Percentiles rank a stretch among this genome's conserved stretches.
Evolutionary conservation across 495 filamentous ascomycete genomes (phyloP).

Genomic region (Cairneyella variabilis): DNA sequence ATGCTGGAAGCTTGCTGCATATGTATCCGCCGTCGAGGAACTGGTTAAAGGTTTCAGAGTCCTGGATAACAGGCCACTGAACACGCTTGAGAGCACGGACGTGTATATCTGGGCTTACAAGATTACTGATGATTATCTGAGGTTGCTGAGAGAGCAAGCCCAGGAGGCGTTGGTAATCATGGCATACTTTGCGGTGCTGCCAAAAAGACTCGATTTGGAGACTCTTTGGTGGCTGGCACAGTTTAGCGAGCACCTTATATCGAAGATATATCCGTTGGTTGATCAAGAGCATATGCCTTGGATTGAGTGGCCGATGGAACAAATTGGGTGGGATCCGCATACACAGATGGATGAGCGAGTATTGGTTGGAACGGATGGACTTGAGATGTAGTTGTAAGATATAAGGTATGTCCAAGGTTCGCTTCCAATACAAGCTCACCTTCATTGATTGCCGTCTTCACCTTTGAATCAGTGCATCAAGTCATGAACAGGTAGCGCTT

Average conservation of each 20-base stretch:
- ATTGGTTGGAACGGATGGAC: not conserved
- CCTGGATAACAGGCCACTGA: not conserved
- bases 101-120: constrained; percentile 37
- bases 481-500: too few relatives aligned
- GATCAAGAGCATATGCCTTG: constrained; percentile 32
- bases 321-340: constrained; percentile 32
- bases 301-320: constrained; percentile 39
- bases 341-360: not conserved
- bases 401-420: too few relatives aligned
- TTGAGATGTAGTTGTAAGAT: too few relatives aligned
- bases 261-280: constrained; percentile 32
- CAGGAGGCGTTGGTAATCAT: constrained; percentile 37
- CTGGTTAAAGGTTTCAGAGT: not conserved
- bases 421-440: too few relatives aligned
- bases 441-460: too few relatives aligned
- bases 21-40: constrained; percentile 2
- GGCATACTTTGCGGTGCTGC: constrained; percentile 35
- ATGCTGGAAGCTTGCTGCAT: constrained; percentile 2
- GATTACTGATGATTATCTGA: constrained; percentile 28
- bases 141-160: constrained; percentile 28
- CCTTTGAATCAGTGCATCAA: too few relatives aligned
- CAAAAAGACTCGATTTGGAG: constrained; percentile 28
- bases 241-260: constrained; percentile 33
- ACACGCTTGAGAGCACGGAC: constrained; percentile 24
- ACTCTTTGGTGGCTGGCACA: constrained; percentile 36